Evolutionary conservation across 1,139 yeast genomes (phyloP), one percentile per base, ranked within the genome.

Genomic region (Kodamaea ohmeri): DNA sequence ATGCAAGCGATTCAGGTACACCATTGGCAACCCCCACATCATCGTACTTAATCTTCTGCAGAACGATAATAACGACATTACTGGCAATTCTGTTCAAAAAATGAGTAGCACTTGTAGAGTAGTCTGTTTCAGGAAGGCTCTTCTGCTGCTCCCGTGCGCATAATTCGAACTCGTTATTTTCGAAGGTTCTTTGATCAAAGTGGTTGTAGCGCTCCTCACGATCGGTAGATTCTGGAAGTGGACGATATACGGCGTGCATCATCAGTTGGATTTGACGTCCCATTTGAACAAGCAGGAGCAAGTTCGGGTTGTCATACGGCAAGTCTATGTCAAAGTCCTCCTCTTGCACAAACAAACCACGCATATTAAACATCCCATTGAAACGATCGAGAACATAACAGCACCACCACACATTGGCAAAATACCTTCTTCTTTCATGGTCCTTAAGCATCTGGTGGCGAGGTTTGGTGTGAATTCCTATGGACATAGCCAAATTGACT

Each of bases 401-500:
- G 28, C 58, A 50, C 69, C 70, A 67, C 70, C 71, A 66, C 17
- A 65, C 45, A 33, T 56, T 53, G n/a, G 56, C 49, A 25, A 58
- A 49, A 38, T 61, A 58, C 13, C 49, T 53, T 6, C 51, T 46
- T 12, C 45, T 45, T n/a, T 43, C 53, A 3, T 41, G 35, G 14
- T 44, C 45, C n/a, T 40, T 37, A 14, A 47, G 27, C 21, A 48
- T 47, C 19, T 42, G 42, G 6, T 44, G 29, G 32, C 60, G 56
- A 3, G 54, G 50, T 37, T 58, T 57, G 59, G 61, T 56, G 41
- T 67, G 72, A 16, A 67, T 59, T 1, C 63, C 65, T 32, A 64
- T 38, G 8, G 66, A 51, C 16, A 55, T 54, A 1, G 61, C 63
- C 26, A 60, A 43, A 37, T 61, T 60, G 18, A 65, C 51, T 2